These are phyloP conservation scores for Hypomontagnella monticulosa DNA, from an alignment of 495 filamentous ascomycete species.

Conservation along the genomic window DNA sequence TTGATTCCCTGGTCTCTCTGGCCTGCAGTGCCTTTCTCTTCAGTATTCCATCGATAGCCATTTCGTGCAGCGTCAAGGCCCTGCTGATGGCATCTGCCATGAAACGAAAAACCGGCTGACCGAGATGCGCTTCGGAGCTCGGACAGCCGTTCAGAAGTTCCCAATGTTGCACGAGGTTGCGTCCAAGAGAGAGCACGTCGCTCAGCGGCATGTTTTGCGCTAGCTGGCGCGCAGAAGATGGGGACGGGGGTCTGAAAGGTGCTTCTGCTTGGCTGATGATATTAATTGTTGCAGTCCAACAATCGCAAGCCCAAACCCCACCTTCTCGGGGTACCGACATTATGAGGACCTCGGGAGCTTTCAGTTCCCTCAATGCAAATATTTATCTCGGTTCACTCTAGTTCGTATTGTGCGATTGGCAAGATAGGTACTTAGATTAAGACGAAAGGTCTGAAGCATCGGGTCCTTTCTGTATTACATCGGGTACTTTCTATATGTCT, in stretches of 20 bases:
- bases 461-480: no score
- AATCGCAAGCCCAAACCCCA: constrained; percentile 2
- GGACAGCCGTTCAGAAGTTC: constrained; percentile 19
- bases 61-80: neutral
- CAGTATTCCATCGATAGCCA: neutral
- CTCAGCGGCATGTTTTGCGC: neutral
- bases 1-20: neutral
- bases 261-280: constrained; percentile 7
- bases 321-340: constrained; percentile 3
- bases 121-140: neutral
- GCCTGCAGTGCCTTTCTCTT: neutral
- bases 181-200: constrained; percentile 7
- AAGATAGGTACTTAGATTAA: no score
- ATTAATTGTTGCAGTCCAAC: constrained; percentile 11
- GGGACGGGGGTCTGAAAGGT: neutral
- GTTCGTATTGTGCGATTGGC: no score
- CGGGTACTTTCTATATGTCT: no score
- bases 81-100: constrained; percentile 5
- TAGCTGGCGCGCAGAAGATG: neutral
- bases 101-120: neutral
- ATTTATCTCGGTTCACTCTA: no score
- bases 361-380: neutral
- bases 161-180: constrained; percentile 28
- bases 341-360: neutral
- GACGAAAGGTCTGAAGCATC: no score